These are phyloP conservation scores for Tranzscheliella williamsii DNA, from an alignment of 1,284 basidiomycete species.

Conservation along the genomic window DNA sequence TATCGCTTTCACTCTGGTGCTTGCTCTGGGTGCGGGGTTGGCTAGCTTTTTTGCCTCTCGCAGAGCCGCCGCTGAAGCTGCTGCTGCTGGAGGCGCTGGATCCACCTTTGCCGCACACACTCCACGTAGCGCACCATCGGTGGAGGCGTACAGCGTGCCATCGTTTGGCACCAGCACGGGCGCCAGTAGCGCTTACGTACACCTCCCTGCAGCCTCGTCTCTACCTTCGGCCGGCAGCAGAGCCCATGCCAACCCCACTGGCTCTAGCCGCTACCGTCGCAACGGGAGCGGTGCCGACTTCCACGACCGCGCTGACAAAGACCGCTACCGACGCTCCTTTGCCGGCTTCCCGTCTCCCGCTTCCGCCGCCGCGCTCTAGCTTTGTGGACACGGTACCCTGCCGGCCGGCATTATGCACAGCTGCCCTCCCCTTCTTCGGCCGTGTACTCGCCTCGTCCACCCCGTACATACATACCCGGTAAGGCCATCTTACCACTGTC, in stretches of 20 bases:
- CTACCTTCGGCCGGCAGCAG: background rate
- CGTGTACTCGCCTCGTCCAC: too few species aligned
- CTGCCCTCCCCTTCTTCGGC: too few species aligned
- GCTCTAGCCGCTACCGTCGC: background rate
- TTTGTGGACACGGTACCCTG: too few species aligned
- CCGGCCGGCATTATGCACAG: too few species aligned
- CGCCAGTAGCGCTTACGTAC: conserved; percentile 5
- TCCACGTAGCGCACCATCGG: too few species aligned
- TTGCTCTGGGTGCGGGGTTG: conserved; percentile 45
- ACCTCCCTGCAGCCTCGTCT: conserved; percentile 4
- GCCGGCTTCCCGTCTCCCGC: too few species aligned
- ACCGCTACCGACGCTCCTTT: background rate
- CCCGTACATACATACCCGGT: too few species aligned
- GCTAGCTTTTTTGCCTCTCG: conserved; percentile 29
- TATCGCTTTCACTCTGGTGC: conserved; percentile 46
- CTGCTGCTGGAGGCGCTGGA: background rate
- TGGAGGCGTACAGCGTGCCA: too few species aligned
- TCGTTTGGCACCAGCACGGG: too few species aligned
- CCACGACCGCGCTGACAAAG: background rate
- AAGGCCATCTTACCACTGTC: too few species aligned
- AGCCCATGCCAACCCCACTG: background rate
- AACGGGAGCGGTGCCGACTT: background rate
- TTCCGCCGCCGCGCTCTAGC: too few species aligned
- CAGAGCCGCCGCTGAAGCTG: conserved; percentile 5
- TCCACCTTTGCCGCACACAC: too few species aligned